phyloP scores from a whole-genome alignment of 2,329 filamentous ascomycete species.

The Lasiodiplodia hormozganensis region DNA sequence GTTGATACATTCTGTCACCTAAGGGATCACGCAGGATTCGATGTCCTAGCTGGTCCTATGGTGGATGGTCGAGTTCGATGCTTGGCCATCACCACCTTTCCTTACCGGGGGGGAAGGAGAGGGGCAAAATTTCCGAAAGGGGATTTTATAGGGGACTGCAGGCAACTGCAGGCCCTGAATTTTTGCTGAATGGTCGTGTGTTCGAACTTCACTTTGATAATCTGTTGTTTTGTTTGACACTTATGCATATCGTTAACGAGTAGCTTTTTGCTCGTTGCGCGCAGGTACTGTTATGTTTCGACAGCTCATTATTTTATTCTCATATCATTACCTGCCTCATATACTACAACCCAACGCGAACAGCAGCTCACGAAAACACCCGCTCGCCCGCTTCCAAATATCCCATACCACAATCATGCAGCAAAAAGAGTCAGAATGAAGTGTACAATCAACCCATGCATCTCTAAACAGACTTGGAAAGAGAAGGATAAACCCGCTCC shows the following conservation, averaged over 20 bases:
- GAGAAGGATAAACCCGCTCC: neutral
- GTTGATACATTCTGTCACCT: neutral
- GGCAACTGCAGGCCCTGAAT: neutral
- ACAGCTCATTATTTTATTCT: neutral
- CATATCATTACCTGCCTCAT: neutral
- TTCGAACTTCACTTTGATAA: neutral
- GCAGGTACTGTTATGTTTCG: neutral
- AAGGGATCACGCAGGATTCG: neutral
- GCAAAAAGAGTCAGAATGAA: neutral
- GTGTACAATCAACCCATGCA: neutral
- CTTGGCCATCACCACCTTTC: neutral
- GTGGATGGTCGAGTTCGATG: neutral
- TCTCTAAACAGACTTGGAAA: neutral
- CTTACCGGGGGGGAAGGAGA: neutral
- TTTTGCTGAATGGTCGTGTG: neutral
- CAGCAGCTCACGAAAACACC: neutral
- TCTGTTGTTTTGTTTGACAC: too few relatives aligned
- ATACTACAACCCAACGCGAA: neutral
- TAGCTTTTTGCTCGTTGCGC: neutral
- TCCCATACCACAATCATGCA: neutral
- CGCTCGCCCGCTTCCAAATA: neutral
- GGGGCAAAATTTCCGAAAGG: neutral
- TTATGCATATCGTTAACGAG: too few relatives aligned
- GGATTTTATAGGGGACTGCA: neutral
- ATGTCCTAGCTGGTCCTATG: neutral